Percentiles rank a stretch among this genome's conserved stretches.
Evolutionary conservation across 1,284 basidiomycete genomes (phyloP).

Genomic region (Leccinum subatratum): DNA sequence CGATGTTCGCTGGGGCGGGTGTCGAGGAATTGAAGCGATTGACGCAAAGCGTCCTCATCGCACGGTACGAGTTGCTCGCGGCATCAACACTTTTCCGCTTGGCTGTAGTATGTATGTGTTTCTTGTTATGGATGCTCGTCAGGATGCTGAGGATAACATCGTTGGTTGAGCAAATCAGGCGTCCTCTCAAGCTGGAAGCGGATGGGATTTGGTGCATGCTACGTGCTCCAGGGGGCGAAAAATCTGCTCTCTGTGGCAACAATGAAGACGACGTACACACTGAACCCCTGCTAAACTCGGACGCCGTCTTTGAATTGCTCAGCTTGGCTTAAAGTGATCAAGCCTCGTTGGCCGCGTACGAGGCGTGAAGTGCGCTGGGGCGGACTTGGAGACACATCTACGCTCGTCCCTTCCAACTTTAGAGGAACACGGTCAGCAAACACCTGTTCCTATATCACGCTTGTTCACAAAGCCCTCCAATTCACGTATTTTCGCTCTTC

Average conservation of each 20-base stretch:
- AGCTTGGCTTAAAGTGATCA: conserved; percentile 78
- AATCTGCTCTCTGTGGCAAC: background rate
- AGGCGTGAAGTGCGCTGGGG: conserved; percentile 48
- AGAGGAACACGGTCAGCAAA: conserved; percentile 64
- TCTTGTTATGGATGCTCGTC: too few species aligned
- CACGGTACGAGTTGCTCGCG: conserved; percentile 33
- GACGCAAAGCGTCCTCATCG: conserved; percentile 43
- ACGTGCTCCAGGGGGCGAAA: background rate
- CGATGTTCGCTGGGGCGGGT: conserved; percentile 29
- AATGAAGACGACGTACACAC: conserved; percentile 29
- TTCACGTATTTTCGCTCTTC: conserved; percentile 93
- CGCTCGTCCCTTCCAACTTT: conserved; percentile 74
- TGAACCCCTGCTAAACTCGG: conserved; percentile 42
- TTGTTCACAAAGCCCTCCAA: conserved; percentile 63
- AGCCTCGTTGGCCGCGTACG: conserved; percentile 70
- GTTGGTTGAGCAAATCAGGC: background rate
- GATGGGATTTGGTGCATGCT: background rate
- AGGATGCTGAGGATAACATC: too few species aligned
- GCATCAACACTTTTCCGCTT: too few species aligned
- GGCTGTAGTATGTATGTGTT: too few species aligned
- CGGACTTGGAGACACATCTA: conserved; percentile 30
- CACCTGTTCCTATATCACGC: conserved; percentile 91
- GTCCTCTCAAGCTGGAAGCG: background rate
- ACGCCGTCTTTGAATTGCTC: conserved; percentile 65
- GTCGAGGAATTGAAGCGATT: conserved; percentile 17